phyloP scores from a whole-genome alignment of 2,329 filamentous ascomycete species.

The Fusarium zealandicum region DNA sequence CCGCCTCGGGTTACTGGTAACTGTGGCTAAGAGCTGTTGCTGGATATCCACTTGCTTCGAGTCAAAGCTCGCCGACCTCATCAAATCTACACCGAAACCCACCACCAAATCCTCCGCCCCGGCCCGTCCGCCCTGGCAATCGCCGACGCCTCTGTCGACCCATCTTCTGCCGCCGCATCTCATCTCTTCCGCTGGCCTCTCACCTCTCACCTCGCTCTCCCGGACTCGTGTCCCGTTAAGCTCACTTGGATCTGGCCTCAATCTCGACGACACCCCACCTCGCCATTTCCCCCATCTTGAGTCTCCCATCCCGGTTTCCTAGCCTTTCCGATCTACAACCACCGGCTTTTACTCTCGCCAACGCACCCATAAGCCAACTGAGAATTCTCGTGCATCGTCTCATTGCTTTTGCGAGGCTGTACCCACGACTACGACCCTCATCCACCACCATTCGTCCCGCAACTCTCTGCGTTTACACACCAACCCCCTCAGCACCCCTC shows the following conservation, averaged over 20 bases:
- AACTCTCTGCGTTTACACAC: slow-evolving; percentile 31
- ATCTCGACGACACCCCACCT: slow-evolving; percentile 40
- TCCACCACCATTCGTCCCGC: slow-evolving; percentile 24
- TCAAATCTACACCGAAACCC: slow-evolving; percentile 27
- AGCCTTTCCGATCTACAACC: slow-evolving; percentile 13
- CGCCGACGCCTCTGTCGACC: slow-evolving; percentile 17
- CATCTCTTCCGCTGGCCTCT: slow-evolving; percentile 10
- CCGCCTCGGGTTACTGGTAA: slow-evolving; percentile 16
- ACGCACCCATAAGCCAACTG: not conserved
- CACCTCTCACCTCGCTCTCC: slow-evolving; percentile 12
- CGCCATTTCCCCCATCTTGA: slow-evolving; percentile 14
- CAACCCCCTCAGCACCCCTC: slow-evolving; percentile 25
- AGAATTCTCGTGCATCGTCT: slow-evolving; percentile 6
- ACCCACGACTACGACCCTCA: slow-evolving; percentile 11
- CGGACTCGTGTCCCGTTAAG: slow-evolving; percentile 20
- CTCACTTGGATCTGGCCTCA: slow-evolving; percentile 26
- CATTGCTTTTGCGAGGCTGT: slow-evolving; percentile 22
- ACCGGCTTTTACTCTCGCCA: slow-evolving; percentile 4
- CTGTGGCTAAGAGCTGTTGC: slow-evolving; percentile 15
- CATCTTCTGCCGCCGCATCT: slow-evolving; percentile 28
- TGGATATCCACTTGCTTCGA: slow-evolving; percentile 20
- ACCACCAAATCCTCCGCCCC: slow-evolving; percentile 25
- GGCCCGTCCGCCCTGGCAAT: slow-evolving; percentile 18
- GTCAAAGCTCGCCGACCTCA: slow-evolving; percentile 35
- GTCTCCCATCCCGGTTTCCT: slow-evolving; percentile 15